phyloP scores from a whole-genome alignment of 2,329 filamentous ascomycete species.

The Beauveria asiatica region DNA sequence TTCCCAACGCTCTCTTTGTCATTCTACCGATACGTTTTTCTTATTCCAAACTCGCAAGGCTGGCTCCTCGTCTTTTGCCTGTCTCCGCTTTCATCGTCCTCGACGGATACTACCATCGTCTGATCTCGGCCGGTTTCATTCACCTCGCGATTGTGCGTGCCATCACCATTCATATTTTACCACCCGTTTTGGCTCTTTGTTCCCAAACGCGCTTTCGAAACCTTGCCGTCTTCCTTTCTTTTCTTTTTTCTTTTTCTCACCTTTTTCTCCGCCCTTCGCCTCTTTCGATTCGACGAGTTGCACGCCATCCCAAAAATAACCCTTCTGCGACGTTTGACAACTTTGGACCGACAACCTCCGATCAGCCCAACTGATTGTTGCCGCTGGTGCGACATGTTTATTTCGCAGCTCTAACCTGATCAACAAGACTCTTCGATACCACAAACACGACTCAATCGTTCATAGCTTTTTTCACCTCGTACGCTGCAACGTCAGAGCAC shows the following conservation, averaged over 20 bases:
- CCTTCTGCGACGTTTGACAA: not conserved
- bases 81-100: not conserved
- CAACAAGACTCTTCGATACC: not conserved
- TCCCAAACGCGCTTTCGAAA: not conserved
- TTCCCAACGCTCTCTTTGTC: not conserved
- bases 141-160: not conserved
- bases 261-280: too few species aligned
- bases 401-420: not conserved
- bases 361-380: not conserved
- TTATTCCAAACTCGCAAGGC: not conserved
- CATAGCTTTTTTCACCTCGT: not conserved
- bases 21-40: not conserved
- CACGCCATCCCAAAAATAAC: not conserved
- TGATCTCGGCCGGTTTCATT: not conserved
- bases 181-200: not conserved
- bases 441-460: constrained; percentile 14
- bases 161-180: not conserved
- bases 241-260: not conserved
- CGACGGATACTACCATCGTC: not conserved
- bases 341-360: not conserved
- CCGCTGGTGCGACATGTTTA: not conserved
- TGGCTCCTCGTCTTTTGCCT: not conserved
- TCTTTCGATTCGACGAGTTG: not conserved
- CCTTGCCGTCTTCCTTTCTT: not conserved
- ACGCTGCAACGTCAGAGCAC: not conserved